A percentile compares a stretch with the other conserved stretches of the same genome.
Evolutionary conservation across 495 filamentous ascomycete genomes (phyloP).

Genomic region (Staphylotrichum tortipilum): DNA sequence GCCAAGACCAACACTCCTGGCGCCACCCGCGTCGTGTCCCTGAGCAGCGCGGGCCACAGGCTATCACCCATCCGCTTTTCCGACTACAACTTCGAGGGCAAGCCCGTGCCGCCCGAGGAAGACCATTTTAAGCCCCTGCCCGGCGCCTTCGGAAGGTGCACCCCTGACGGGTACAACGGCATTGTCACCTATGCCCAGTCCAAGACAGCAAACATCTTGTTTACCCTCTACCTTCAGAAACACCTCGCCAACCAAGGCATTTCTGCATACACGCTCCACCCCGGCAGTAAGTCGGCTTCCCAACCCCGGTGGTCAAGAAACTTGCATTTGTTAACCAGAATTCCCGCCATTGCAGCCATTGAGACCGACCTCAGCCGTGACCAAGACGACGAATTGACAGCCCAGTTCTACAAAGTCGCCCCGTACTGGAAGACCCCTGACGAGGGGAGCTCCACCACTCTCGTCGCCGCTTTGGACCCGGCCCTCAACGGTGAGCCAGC

Average conservation of each 20-base stretch:
- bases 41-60: slow-evolving; percentile 44
- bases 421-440: slow-evolving; percentile 42
- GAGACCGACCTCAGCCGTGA: slow-evolving; percentile 35
- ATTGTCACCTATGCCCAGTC: slow-evolving; percentile 48
- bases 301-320: background rate
- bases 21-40: slow-evolving; percentile 34
- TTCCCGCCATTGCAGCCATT: slow-evolving; percentile 14
- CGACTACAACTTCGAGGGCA: slow-evolving; percentile 48
- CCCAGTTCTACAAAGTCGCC: slow-evolving; percentile 30
- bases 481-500: slow-evolving; percentile 32
- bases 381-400: slow-evolving; percentile 29
- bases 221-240: slow-evolving; percentile 41
- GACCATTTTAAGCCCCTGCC: slow-evolving; percentile 24
- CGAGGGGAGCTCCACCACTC: slow-evolving; percentile 47
- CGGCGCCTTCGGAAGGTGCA: slow-evolving; percentile 24
- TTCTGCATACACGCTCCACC: slow-evolving; percentile 38
- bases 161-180: slow-evolving; percentile 45
- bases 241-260: slow-evolving; percentile 28
- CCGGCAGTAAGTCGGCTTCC: slow-evolving; percentile 32
- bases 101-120: slow-evolving; percentile 31
- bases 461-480: slow-evolving; percentile 52
- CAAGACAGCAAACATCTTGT: slow-evolving; percentile 56
- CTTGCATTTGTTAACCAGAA: slow-evolving; percentile 1
- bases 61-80: slow-evolving; percentile 46
- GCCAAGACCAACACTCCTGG: slow-evolving; percentile 24